Evolutionary conservation across 164 flowering plant species (phyloP).

Genomic region (Pachysandra terminalis): DNA sequence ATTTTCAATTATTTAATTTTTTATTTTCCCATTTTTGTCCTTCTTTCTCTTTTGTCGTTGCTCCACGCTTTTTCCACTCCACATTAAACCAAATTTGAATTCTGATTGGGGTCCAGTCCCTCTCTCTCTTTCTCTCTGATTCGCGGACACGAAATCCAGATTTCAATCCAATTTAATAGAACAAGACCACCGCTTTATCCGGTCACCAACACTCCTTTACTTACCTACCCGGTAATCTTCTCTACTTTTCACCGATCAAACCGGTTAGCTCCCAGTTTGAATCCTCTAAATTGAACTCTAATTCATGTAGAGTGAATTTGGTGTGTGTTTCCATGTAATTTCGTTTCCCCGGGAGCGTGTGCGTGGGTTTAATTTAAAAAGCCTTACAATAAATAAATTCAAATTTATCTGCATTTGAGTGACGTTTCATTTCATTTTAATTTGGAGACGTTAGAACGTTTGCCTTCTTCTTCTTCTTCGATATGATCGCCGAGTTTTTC

Average conservation of each 20-base stretch:
- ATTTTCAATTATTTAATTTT: neutral
- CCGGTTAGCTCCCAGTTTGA: conserved; percentile 18
- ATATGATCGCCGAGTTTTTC: conserved; percentile 18
- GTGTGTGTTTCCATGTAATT: conserved; percentile 32
- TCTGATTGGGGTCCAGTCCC: conserved; percentile 32
- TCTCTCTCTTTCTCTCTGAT: conserved; percentile 20
- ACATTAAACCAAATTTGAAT: conserved; percentile 32
- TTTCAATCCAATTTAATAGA: conserved; percentile 22
- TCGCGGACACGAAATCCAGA: conserved; percentile 32
- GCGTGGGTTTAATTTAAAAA: neutral
- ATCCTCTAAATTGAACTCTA: conserved; percentile 24
- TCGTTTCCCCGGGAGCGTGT: neutral
- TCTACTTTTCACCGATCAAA: conserved; percentile 15
- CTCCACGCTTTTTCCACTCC: conserved; percentile 24
- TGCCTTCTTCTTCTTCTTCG: conserved; percentile 2
- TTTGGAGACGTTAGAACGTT: conserved; percentile 21
- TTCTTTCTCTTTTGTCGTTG: conserved; percentile 11
- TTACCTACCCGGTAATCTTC: conserved; percentile 23
- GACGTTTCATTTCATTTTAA: conserved; percentile 19
- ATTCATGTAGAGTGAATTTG: conserved; percentile 35
- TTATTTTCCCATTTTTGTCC: neutral
- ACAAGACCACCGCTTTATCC: conserved; percentile 16
- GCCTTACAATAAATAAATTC: too few relatives aligned
- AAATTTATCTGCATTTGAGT: conserved; percentile 6
- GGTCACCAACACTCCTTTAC: conserved; percentile 17